phyloP scores from a whole-genome alignment of 805 yeast species.

The Candida vartiovaarae region DNA sequence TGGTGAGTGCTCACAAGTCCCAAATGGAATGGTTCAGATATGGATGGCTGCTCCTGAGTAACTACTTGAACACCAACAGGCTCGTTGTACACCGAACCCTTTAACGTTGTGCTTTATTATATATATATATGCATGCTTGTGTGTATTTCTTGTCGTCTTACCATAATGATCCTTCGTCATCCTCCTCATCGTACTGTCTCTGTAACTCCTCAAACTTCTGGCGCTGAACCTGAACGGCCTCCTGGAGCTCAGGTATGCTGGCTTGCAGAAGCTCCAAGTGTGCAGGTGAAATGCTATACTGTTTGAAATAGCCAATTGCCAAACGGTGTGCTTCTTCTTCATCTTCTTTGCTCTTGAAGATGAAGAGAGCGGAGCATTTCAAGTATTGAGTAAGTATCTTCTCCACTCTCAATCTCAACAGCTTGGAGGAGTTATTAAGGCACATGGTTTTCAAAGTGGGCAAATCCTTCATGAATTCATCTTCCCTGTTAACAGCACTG shows the following conservation, averaged over 20 bases:
- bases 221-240: slow-evolving; percentile 4
- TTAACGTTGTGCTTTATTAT: neutral
- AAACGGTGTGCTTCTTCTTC: slow-evolving; percentile 3
- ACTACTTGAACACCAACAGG: slow-evolving; percentile 41
- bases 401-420: slow-evolving; percentile 7
- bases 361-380: neutral
- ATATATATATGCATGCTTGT: neutral
- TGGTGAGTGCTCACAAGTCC: slow-evolving; percentile 75
- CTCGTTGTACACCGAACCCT: neutral
- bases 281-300: slow-evolving; percentile 2
- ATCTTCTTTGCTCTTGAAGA: slow-evolving; percentile 7
- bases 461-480: slow-evolving; percentile 10
- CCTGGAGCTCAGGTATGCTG: neutral
- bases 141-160: slow-evolving; percentile 6
- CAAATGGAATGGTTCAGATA: slow-evolving; percentile 96
- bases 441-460: slow-evolving; percentile 6
- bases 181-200: slow-evolving; percentile 24
- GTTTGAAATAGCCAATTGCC: slow-evolving; percentile 2
- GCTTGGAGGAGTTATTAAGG: neutral
- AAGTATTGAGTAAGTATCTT: slow-evolving; percentile 10
- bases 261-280: slow-evolving; percentile 2
- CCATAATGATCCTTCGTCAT: slow-evolving; percentile 26
- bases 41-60: slow-evolving; percentile 74
- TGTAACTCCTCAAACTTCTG: slow-evolving; percentile 18
- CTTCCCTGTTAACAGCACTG: slow-evolving; percentile 2